A percentile compares a stretch with the other conserved stretches of the same genome.
Conservation (phyloP, 495 filamentous ascomycete species). For the Amorphotheca resinae region DNA sequence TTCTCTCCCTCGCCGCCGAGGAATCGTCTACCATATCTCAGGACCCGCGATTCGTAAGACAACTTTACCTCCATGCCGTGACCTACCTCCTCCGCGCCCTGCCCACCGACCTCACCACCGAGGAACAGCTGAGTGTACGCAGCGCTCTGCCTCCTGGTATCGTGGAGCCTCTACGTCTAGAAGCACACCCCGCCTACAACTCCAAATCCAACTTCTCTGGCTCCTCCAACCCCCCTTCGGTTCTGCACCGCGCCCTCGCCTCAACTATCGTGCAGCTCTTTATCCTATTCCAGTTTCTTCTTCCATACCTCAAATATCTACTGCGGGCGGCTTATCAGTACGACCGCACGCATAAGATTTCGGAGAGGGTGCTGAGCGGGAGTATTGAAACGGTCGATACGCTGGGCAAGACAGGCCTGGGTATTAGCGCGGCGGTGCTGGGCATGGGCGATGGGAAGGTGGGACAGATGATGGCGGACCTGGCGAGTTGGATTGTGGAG, state of each 20-base stretch:
- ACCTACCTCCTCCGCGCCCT: slow-evolving; percentile 55
- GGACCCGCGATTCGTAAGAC: slow-evolving; percentile 36
- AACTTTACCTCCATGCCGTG: slow-evolving; percentile 53
- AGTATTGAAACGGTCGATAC: slow-evolving; percentile 38
- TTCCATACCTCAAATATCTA: slow-evolving; percentile 47
- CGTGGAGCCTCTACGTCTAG: slow-evolving; percentile 13
- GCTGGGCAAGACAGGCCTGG: slow-evolving; percentile 37
- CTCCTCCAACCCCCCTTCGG: slow-evolving; percentile 25
- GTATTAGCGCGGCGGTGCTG: slow-evolving; percentile 35
- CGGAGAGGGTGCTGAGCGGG: slow-evolving; percentile 37
- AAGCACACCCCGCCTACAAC: background rate
- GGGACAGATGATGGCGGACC: slow-evolving; percentile 35
- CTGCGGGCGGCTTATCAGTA: slow-evolving; percentile 41
- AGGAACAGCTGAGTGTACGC: slow-evolving; percentile 33
- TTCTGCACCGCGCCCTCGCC: slow-evolving; percentile 47
- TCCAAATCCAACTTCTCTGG: background rate
- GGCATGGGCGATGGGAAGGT: slow-evolving; percentile 45
- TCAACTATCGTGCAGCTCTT: slow-evolving; percentile 43
- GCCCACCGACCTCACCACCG: slow-evolving; percentile 40
- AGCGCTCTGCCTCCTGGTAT: slow-evolving; percentile 31
- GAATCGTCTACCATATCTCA: slow-evolving; percentile 23
- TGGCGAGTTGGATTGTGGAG: slow-evolving; percentile 44
- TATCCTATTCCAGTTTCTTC: slow-evolving; percentile 39
- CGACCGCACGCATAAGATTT: slow-evolving; percentile 51
- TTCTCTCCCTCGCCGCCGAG: slow-evolving; percentile 25